Conservation (phyloP, 2,329 filamentous ascomycete genomes). For the Arthrobotrys conoides region DNA sequence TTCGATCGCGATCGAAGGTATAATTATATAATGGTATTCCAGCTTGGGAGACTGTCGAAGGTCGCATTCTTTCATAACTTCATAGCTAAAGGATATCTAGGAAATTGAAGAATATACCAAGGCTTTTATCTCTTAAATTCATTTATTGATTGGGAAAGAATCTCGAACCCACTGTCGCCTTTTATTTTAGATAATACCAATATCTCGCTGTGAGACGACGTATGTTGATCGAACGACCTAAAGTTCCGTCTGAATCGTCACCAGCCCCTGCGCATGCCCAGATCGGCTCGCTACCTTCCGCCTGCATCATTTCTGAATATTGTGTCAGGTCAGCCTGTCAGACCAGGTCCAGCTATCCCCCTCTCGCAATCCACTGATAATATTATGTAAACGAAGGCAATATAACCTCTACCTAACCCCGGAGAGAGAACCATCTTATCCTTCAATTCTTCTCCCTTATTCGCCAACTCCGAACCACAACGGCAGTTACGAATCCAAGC, state of each 20-base stretch:
- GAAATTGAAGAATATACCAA: no score
- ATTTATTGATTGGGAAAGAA: no score
- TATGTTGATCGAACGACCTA: no score
- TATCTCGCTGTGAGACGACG: no score
- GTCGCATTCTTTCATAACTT: no score
- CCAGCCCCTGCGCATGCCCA: conserved; percentile 8
- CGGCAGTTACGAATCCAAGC: neutral
- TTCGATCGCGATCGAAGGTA: no score
- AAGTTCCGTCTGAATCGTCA: conserved; percentile 6
- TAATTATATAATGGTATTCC: no score
- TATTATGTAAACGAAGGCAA: conserved; percentile 17
- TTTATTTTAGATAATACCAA: no score
- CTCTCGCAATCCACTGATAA: neutral
- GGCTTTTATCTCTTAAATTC: no score
- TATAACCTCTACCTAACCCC: neutral
- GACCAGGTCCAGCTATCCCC: conserved; percentile 4
- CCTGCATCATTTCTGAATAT: neutral
- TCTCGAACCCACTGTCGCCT: no score
- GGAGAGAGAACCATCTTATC: neutral
- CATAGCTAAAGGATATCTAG: no score
- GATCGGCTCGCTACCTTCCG: conserved; percentile 31
- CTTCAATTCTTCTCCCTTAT: neutral
- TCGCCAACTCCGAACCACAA: conserved; percentile 19
- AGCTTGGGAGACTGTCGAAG: no score
- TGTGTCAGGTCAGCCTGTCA: conserved; percentile 8